Evolutionary conservation across 768 basidiomycete species (phyloP).

Genomic region (Rickenella mellea): DNA sequence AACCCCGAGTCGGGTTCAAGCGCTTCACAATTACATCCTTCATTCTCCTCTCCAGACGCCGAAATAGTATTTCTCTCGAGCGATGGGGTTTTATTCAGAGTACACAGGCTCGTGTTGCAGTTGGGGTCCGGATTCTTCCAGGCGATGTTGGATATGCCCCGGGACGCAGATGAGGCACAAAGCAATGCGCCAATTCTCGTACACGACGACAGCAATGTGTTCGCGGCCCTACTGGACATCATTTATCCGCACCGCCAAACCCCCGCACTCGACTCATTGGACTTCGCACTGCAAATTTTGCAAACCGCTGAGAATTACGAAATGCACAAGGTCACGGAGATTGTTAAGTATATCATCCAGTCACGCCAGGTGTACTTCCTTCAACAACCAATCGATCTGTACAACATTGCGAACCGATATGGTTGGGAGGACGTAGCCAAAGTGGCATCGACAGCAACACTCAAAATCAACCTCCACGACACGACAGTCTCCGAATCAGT

Average conservation of each 20-base stretch:
- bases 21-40: slow-evolving; percentile 40
- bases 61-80: slow-evolving; percentile 50
- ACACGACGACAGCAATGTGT: too few species aligned
- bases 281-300: slow-evolving; percentile 29
- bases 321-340: slow-evolving; percentile 31
- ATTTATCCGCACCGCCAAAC: slow-evolving; percentile 45
- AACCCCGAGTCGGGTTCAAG: too few species aligned
- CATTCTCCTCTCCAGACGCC: slow-evolving; percentile 44
- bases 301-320: slow-evolving; percentile 37
- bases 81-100: slow-evolving; percentile 41
- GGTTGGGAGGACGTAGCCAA: slow-evolving; percentile 37
- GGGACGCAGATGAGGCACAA: too few species aligned
- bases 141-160: slow-evolving; percentile 50
- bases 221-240: slow-evolving; percentile 17
- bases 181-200: too few species aligned
- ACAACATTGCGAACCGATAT: slow-evolving; percentile 33
- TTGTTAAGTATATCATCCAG: slow-evolving; percentile 31
- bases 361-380: slow-evolving; percentile 34
- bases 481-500: slow-evolving; percentile 23
- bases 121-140: slow-evolving; percentile 59
- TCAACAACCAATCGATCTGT: slow-evolving; percentile 35
- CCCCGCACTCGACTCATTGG: slow-evolving; percentile 29
- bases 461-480: slow-evolving; percentile 28
- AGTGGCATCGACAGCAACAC: slow-evolving; percentile 30
- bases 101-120: slow-evolving; percentile 52